phyloP scores from a whole-genome alignment of 2,329 filamentous ascomycete genomes.

The Arthrobotrys conoides region DNA sequence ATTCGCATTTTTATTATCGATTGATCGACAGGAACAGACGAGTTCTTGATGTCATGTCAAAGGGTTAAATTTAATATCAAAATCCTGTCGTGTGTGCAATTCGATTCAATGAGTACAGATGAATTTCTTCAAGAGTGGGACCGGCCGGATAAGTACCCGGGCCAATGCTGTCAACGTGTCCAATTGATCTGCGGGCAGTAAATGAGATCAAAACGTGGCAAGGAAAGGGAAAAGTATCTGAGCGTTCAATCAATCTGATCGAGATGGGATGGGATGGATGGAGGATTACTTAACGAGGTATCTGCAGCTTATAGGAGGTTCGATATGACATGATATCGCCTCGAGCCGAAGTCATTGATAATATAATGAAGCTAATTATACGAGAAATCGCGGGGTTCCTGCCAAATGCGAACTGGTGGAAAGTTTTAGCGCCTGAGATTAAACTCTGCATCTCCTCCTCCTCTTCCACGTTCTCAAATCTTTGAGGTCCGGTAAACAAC shows the following conservation, averaged over 20 bases:
- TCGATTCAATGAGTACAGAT: conserved; percentile 22
- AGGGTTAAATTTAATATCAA: conserved; percentile 3
- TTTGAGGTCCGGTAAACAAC: not conserved
- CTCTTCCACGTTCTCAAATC: too few species aligned
- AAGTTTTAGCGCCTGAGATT: conserved; percentile 14
- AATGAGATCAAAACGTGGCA: conserved; percentile 48
- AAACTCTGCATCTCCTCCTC: conserved; percentile 1
- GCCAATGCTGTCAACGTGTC: conserved; percentile 18
- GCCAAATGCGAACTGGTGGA: conserved; percentile 27
- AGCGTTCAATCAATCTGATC: conserved; percentile 31
- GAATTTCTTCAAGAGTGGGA: not conserved
- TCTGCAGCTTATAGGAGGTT: conserved; percentile 43
- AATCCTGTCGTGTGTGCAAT: conserved; percentile 7
- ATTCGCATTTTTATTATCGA: conserved; percentile 36
- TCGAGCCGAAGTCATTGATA: conserved; percentile 16
- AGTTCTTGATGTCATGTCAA: conserved; percentile 11
- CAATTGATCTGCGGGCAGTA: conserved; percentile 30
- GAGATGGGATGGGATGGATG: not conserved
- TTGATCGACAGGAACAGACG: conserved; percentile 45
- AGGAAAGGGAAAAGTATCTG: conserved; percentile 7
- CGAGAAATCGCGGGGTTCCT: conserved; percentile 35
- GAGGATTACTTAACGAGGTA: conserved; percentile 1
- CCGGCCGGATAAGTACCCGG: conserved; percentile 20
- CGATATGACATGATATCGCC: conserved; percentile 26
- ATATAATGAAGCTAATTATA: conserved; percentile 30